Evolutionary conservation across 73 alveolate genomes (phyloP), one percentile per base, ranked within the genome.

Genomic region (Paramecium sonneborni): DNA sequence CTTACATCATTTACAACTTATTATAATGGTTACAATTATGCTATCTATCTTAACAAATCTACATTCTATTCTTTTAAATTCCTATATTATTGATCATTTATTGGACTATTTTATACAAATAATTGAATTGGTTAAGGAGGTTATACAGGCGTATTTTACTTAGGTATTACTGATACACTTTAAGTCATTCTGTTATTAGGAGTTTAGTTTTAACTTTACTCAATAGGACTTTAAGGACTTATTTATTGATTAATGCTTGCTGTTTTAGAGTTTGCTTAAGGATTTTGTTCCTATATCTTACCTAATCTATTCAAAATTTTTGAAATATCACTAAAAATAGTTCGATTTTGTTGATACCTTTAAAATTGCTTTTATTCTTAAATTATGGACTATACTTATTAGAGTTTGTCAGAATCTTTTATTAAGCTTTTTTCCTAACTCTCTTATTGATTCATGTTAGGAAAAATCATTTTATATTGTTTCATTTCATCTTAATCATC

Each of bases 241-340:
- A 23, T 5, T 32, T 62, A 26, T 32, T 62, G 84, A 7, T 62
- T 62, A 11, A 62, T 32, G 24, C 28, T 62, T 30, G 34, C 7
- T 1, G 84, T 62, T 62, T 32, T 26, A 62, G 84, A 23, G 26
- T 30, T 32, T 30, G 43, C 14, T 9, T 62, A 26, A 14, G 48
- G 39, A 32, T 62, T 30, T 62, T 62, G 24, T 62, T 62, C 84
- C 26, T 62, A 30, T 9, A 24, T 10, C 84, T 26, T 62, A 26
- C 84, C 84, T n/a, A 62, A 62, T 62, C 84, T 62, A 62, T 62
- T 62, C 84, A 62, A 32, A 32, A 62, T 15, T 30, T 62, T 62
- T 10, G 84, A 62, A 62, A 62, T 62, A 62, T 62, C 84, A 26
- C 84, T 62, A 62, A 26, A 48, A 52, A 18, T 52, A 18, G 20